Evolutionary conservation across 2,329 filamentous ascomycete genomes (phyloP), one percentile per base, ranked within the genome.

Genomic region (Chalara sp.): DNA sequence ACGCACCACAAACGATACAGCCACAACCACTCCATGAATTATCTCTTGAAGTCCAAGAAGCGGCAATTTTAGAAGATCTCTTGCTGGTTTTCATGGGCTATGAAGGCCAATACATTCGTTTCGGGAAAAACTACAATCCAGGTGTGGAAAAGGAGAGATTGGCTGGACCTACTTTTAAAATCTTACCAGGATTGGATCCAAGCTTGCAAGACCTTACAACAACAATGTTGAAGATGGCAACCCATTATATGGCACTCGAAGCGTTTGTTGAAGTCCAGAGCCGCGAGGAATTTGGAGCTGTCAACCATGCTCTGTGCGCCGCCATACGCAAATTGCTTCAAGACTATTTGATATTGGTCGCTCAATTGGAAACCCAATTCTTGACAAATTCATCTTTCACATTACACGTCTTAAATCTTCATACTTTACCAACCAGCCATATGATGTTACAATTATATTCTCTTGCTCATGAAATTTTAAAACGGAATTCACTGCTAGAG

Each of bases 31-130:
- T 97, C 12, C 74, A 78, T 50, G 81, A 87, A 51, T 71, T 97
- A 53, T 83, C 83, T 1, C 72, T 95, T 31, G 86, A 95, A 57
- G 80, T 80, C 2, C 93, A 99, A 67, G 93, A 99, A 70, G 81
- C 83, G 29, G 87, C 83, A 6, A 86, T 99, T 44, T 75, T 97
- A 42, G 91, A 96, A 60, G 93, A 99, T 61, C 71, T 99, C 12
- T 70, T 97, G 35, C 96, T 92, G 65, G 90, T 95, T 5, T 95
- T 97, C 61, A 96, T 99, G 91, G 93, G 93, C 29, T 96, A 90
- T 57, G 93, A 99, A 69, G 93, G 93, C n/a, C 90, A 96, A 67
- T 97, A 97, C 65, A 87, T 99, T 55, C 87, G 89, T 50, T 97
- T 89, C 65, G 80, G 79, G 52, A 86, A 89, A 58, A 79, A 80